Evolutionary conservation across 495 filamentous ascomycete genomes (phyloP).

Genomic region (Sabuloglossum arenarium): DNA sequence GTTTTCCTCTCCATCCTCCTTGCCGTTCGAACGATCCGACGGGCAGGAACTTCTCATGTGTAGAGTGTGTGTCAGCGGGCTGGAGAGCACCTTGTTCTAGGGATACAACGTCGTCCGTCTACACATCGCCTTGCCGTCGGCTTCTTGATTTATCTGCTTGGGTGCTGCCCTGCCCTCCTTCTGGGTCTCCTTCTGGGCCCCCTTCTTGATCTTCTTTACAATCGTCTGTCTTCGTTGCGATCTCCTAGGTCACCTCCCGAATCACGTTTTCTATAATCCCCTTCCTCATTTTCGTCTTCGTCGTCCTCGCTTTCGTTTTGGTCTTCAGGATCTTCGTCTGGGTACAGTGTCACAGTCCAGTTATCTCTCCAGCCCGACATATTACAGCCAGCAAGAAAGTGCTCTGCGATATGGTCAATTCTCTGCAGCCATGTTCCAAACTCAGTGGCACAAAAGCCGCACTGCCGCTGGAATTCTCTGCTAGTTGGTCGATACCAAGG

Average conservation of each 20-base stretch:
- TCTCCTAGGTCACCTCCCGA: neutral
- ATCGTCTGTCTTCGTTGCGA: neutral
- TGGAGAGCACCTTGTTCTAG: too few relatives aligned
- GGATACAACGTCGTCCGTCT: too few relatives aligned
- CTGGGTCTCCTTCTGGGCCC: too few relatives aligned
- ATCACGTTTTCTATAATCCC: neutral
- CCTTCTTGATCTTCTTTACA: too few relatives aligned
- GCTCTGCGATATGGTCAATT: neutral
- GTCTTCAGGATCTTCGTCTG: neutral
- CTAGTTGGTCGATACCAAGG: neutral
- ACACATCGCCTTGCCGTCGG: too few relatives aligned
- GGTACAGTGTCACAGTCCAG: neutral
- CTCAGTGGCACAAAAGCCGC: neutral
- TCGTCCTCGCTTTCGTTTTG: neutral
- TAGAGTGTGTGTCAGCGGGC: too few relatives aligned
- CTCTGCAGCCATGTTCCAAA: neutral
- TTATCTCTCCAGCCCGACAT: neutral
- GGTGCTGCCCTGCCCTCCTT: too few relatives aligned
- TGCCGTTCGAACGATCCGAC: too few relatives aligned
- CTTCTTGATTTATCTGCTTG: neutral
- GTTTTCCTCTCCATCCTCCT: neutral
- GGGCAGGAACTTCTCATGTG: too few relatives aligned
- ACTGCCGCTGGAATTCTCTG: neutral
- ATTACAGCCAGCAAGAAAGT: neutral
- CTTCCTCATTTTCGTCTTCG: neutral